A percentile compares a stretch with the other conserved stretches of the same genome.
Evolutionary conservation across 2,329 filamentous ascomycete genomes (phyloP).

Genomic region (Clarireedia paspali): DNA sequence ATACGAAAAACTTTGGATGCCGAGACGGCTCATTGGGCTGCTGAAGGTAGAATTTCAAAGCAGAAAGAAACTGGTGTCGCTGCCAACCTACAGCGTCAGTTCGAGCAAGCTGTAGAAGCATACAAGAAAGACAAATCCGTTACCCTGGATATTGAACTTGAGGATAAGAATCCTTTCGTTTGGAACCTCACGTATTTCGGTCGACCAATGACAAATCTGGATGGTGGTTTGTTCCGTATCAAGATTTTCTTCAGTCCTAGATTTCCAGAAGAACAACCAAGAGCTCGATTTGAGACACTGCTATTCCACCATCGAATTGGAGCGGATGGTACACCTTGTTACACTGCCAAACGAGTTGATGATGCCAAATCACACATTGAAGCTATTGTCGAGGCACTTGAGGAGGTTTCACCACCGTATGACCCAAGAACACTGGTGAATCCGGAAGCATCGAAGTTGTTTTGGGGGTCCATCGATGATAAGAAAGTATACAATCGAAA

Average conservation of each 20-base stretch:
- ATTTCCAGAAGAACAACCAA: constrained; percentile 84
- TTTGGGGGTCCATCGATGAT: constrained; percentile 74
- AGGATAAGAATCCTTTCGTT: constrained; percentile 77
- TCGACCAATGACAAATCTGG: constrained; percentile 83
- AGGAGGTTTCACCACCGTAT: constrained; percentile 81
- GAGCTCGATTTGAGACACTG: constrained; percentile 70
- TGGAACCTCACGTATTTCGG: constrained; percentile 90
- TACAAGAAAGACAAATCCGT: constrained; percentile 64
- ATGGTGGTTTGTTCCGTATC: constrained; percentile 83
- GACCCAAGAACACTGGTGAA: constrained; percentile 86
- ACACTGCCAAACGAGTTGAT: constrained; percentile 62
- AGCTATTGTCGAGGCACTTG: constrained; percentile 71
- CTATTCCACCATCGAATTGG: constrained; percentile 88
- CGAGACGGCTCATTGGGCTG: constrained; percentile 66
- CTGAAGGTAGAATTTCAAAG: constrained; percentile 56
- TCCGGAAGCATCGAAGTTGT: constrained; percentile 75
- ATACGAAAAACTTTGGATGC: constrained; percentile 65
- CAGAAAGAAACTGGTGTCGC: constrained; percentile 66
- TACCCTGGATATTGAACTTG: constrained; percentile 68
- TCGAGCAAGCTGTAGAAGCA: constrained; percentile 69
- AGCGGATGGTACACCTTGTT: constrained; percentile 73
- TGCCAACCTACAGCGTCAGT: constrained; percentile 76
- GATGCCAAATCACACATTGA: constrained; percentile 80
- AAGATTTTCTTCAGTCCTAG: constrained; percentile 71
- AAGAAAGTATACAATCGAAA: constrained; percentile 79